phyloP scores from a whole-genome alignment of 169 alveolate species.

The Plasmodium gonderi region DNA sequence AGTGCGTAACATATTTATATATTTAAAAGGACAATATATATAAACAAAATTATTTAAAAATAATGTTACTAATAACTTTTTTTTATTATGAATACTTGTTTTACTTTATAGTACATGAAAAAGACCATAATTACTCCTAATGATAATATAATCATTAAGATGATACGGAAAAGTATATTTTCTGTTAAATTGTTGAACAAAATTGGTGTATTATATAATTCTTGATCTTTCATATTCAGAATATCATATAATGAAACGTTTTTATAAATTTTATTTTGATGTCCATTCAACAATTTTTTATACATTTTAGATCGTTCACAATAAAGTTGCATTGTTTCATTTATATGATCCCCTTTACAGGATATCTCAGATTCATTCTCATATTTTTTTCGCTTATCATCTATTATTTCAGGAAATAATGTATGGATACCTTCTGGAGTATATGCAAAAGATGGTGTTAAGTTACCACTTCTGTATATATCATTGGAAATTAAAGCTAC shows the following conservation, averaged over 20 bases:
- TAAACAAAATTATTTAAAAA: neutral
- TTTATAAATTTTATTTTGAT: neutral
- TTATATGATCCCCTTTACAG: neutral
- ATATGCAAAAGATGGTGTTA: neutral
- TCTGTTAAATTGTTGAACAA: neutral
- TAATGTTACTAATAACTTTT: neutral
- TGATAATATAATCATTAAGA: neutral
- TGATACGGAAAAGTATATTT: neutral
- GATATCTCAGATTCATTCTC: neutral
- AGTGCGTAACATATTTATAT: no score
- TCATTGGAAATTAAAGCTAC: neutral
- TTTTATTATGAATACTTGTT: neutral
- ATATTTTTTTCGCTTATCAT: neutral
- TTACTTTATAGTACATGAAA: neutral
- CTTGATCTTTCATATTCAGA: neutral
- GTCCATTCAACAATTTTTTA: neutral
- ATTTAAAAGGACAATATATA: neutral
- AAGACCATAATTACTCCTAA: neutral
- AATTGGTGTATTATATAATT: neutral
- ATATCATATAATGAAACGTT: neutral
- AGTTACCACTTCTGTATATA: neutral
- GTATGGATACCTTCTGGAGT: neutral
- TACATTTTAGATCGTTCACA: neutral
- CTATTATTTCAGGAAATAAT: neutral
- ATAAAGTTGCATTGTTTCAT: neutral